Percentiles rank a stretch among this genome's conserved stretches.
Evolutionary conservation across 306 rosid genomes (phyloP).

Genomic region (Vicia sativa): DNA sequence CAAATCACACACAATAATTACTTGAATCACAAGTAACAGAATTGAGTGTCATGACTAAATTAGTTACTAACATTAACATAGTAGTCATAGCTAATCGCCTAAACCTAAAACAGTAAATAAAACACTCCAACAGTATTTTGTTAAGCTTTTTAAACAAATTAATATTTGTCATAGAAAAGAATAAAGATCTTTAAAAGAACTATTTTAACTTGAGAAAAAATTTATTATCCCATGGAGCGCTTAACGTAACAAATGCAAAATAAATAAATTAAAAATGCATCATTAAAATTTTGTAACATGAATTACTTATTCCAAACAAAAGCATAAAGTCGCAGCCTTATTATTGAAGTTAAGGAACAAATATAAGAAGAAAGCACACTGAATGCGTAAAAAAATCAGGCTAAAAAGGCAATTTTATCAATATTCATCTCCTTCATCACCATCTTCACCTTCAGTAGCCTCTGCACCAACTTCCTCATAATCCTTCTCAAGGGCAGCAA

Average conservation of each 20-base stretch:
- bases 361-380: constrained; percentile 3
- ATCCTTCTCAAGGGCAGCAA: constrained; percentile 78
- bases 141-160: too few species aligned
- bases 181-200: too few species aligned
- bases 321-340: neutral
- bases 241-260: neutral
- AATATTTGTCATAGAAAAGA: too few species aligned
- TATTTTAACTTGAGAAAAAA: too few species aligned
- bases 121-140: too few species aligned
- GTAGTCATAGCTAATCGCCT: too few species aligned
- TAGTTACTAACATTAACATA: too few species aligned
- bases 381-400: neutral
- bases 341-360: constrained; percentile 20
- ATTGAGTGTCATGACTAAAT: too few species aligned
- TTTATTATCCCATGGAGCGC: neutral
- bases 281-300: neutral
- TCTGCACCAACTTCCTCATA: constrained; percentile 88
- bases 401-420: constrained; percentile 22
- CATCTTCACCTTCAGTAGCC: constrained; percentile 73
- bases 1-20: too few species aligned
- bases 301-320: neutral
- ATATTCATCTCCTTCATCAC: constrained; percentile 72
- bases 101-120: too few species aligned
- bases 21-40: too few species aligned
- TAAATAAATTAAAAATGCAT: too few species aligned